A percentile compares a stretch with the other conserved stretches of the same genome.
Conservation (phyloP, 139 green algal species). For the Coelastrella sp. region DNA sequence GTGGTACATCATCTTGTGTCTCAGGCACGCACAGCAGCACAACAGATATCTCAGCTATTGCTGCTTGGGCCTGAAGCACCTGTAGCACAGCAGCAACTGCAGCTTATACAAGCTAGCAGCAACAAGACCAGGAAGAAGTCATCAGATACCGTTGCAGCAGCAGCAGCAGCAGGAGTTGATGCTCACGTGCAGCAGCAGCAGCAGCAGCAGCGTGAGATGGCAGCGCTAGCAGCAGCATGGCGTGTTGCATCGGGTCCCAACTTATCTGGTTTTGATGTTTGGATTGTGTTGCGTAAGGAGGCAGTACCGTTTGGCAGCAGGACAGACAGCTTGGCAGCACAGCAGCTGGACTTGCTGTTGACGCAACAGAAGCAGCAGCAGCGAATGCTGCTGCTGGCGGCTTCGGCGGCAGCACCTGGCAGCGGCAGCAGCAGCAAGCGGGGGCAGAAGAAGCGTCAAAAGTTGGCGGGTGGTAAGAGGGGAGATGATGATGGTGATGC, state of each 20-base stretch:
- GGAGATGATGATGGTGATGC: neutral
- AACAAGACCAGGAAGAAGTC: conserved; percentile 14
- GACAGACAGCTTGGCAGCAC: neutral
- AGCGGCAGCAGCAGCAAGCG: neutral
- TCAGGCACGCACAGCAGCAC: conserved; percentile 19
- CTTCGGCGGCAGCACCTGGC: no score
- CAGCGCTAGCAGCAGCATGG: conserved; percentile 20
- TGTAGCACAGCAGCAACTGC: conserved; percentile 39
- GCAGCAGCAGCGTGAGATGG: neutral
- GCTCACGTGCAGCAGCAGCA: neutral
- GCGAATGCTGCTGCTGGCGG: neutral
- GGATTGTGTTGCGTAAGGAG: conserved; percentile 72
- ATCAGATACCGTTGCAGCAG: no score
- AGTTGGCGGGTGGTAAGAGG: no score
- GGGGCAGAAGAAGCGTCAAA: neutral
- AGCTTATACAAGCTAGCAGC: neutral
- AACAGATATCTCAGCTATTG: conserved; percentile 20
- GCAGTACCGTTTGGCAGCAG: conserved; percentile 60
- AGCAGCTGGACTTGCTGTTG: conserved; percentile 34
- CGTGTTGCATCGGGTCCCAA: conserved; percentile 54
- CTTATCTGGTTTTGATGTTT: conserved; percentile 69
- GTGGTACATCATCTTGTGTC: conserved; percentile 35
- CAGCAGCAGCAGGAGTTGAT: neutral
- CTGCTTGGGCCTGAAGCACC: conserved; percentile 16
- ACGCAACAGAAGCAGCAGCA: conserved; percentile 1